Evolutionary conservation across 352 stramenopile species (phyloP).

Genomic region (Phytophthora idaei): DNA sequence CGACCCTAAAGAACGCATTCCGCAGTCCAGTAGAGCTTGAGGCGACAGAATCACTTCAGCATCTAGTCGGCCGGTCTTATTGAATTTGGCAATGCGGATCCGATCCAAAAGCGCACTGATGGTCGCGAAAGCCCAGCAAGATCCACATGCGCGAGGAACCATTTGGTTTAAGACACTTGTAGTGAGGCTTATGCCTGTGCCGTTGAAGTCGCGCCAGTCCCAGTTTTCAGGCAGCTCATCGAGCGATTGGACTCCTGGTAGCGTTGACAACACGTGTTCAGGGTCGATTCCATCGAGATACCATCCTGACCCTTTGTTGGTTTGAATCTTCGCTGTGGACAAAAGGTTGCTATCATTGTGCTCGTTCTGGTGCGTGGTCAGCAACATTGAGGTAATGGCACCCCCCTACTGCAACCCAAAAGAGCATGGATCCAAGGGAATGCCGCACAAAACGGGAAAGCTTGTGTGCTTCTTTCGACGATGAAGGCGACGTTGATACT

Average conservation of each 20-base stretch:
- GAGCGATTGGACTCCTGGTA: conserved; percentile 50
- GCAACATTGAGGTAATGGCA: conserved; percentile 38
- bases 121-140: conserved; percentile 74
- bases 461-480: background rate
- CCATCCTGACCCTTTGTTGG: conserved; percentile 52
- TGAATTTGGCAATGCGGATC: conserved; percentile 67
- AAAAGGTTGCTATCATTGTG: conserved; percentile 24
- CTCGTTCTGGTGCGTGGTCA: conserved; percentile 22
- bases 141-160: conserved; percentile 68
- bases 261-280: conserved; percentile 41
- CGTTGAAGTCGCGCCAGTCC: conserved; percentile 71
- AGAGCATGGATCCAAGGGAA: conserved; percentile 26
- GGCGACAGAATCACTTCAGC: conserved; percentile 64
- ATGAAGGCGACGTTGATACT: background rate
- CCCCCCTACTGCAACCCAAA: conserved; percentile 49
- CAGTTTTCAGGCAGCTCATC: conserved; percentile 61
- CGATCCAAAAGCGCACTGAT: conserved; percentile 68
- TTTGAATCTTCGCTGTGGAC: background rate
- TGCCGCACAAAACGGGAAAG: conserved; percentile 28
- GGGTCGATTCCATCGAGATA: conserved; percentile 63
- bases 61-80: conserved; percentile 52
- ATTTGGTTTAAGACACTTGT: conserved; percentile 79
- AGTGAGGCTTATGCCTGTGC: conserved; percentile 64
- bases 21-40: conserved; percentile 70
- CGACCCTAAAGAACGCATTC: conserved; percentile 78